Percentiles rank a stretch among this genome's conserved stretches.
phyloP scores from a whole-genome alignment of 495 filamentous ascomycete species.

The Aspergillus nanangensis region DNA sequence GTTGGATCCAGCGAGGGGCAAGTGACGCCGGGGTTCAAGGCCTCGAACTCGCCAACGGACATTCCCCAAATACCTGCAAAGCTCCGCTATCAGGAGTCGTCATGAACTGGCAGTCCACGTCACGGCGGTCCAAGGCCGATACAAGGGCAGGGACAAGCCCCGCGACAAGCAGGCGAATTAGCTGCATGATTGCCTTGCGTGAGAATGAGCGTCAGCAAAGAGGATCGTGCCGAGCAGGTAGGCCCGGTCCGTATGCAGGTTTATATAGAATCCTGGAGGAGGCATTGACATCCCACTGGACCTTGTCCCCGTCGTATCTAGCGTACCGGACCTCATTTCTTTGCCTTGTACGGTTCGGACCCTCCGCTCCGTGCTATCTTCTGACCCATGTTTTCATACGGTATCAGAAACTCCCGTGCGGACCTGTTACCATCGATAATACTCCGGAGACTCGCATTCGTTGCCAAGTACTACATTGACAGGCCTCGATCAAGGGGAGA shows the following conservation, averaged over 20 bases:
- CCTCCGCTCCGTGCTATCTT: not conserved
- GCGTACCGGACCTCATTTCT: not conserved
- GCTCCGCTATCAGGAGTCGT: constrained; percentile 5
- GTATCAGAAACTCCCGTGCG: not conserved
- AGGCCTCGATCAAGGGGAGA: not conserved
- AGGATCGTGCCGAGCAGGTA: not conserved
- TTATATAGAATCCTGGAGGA: not conserved
- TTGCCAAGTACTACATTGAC: not conserved
- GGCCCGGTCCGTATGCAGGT: not conserved
- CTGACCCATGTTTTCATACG: not conserved
- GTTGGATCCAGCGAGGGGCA: constrained; percentile 11
- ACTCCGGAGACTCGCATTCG: not conserved
- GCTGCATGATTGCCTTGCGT: not conserved
- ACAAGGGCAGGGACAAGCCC: constrained; percentile 1
- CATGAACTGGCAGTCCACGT: constrained; percentile 7
- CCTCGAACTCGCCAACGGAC: constrained; percentile 2
- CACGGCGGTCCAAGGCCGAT: constrained; percentile 4
- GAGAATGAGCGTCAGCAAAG: not conserved
- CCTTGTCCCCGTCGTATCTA: not conserved
- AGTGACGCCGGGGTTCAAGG: constrained; percentile 12
- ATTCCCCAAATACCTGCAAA: constrained; percentile 12
- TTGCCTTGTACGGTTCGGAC: not conserved
- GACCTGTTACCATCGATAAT: not conserved
- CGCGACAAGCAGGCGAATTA: constrained; percentile 2
- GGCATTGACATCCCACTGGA: not conserved